Evolutionary conservation across 2,329 filamentous ascomycete genomes (phyloP).

Genomic region (Pseudocercospora musae): DNA sequence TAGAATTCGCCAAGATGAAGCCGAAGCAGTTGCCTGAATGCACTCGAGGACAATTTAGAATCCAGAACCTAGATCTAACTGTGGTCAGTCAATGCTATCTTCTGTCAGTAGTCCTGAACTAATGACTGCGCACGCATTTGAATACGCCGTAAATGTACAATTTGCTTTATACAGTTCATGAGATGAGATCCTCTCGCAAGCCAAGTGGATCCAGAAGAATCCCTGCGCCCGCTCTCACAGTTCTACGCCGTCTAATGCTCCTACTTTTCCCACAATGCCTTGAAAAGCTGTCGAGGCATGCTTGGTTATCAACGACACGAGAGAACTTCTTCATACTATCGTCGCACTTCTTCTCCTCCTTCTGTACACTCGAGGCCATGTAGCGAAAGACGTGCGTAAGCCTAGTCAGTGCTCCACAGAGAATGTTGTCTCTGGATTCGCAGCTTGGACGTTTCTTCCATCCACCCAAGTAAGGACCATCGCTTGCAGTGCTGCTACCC

Average conservation of each 20-base stretch:
- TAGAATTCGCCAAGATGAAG: too few relatives aligned
- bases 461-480: neutral
- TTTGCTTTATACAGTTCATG: conserved; percentile 14
- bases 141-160: conserved; percentile 10
- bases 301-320: neutral
- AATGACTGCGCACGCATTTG: neutral
- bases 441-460: neutral
- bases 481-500: neutral
- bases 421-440: neutral
- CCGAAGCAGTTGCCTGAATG: too few relatives aligned
- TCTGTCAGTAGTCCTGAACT: neutral
- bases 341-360: neutral
- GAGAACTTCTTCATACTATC: neutral
- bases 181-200: conserved; percentile 12
- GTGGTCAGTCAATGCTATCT: neutral
- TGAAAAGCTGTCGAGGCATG: neutral
- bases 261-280: conserved; percentile 3
- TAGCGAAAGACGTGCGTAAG: neutral
- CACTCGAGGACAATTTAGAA: too few relatives aligned
- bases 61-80: neutral
- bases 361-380: neutral
- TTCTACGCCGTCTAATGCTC: conserved; percentile 13
- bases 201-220: conserved; percentile 3
- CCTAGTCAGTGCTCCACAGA: neutral
- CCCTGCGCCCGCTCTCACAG: conserved; percentile 7